Evolutionary conservation across 129 eudicot genomes (phyloP).

Genomic region (Artemisia tridentata): DNA sequence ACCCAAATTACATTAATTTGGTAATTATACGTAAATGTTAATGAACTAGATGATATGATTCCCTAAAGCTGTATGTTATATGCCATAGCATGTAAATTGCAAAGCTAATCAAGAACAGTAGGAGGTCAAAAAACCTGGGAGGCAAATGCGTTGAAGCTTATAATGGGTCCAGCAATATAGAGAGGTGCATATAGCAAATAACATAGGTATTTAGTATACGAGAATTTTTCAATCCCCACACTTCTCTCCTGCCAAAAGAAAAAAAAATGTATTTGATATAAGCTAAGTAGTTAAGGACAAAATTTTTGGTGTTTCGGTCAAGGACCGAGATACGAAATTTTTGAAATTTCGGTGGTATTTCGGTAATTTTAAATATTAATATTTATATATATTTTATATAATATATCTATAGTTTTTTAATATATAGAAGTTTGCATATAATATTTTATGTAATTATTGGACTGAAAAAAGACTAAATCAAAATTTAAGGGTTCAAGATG

Average conservation of each 20-base stretch:
- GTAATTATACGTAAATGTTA: not conserved
- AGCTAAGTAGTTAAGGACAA: too few species aligned
- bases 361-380: too few species aligned
- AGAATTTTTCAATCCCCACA: conserved; percentile 54
- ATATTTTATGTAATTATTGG: too few species aligned
- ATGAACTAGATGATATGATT: too few species aligned
- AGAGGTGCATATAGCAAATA: conserved; percentile 90
- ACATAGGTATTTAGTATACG: conserved; percentile 65
- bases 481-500: too few species aligned
- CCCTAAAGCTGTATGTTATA: not conserved
- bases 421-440: too few species aligned
- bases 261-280: not conserved
- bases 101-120: conserved; percentile 7
- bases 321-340: too few species aligned
- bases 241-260: conserved; percentile 65
- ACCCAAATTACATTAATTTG: not conserved
- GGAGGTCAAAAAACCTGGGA: conserved; percentile 62
- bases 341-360: too few species aligned
- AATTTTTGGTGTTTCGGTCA: too few species aligned
- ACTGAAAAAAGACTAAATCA: too few species aligned
- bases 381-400: too few species aligned
- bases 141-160: conserved; percentile 88
- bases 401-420: too few species aligned
- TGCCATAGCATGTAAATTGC: conserved; percentile 3
- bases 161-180: conserved; percentile 92